Conservation (phyloP, 306 rosid species). For the Cicer cuneatum region DNA sequence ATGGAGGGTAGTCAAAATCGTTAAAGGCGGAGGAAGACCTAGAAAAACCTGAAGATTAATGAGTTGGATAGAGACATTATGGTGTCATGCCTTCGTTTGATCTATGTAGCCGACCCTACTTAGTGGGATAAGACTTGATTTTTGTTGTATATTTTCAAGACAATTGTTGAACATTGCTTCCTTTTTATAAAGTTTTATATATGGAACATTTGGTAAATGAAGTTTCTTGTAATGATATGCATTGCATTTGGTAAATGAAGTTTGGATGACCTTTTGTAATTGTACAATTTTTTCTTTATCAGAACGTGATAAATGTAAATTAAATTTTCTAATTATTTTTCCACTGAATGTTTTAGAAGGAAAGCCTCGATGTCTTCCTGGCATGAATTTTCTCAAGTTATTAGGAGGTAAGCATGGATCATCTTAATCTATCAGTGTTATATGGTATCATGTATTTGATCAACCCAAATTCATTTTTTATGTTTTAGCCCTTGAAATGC, state of each 20-base stretch:
- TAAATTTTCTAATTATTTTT: conserved; percentile 29
- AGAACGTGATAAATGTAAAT: conserved; percentile 5
- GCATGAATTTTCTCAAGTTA: conserved; percentile 74
- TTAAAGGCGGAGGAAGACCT: no score
- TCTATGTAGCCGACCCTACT: no score
- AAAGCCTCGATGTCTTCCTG: conserved; percentile 86
- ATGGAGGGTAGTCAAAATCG: no score
- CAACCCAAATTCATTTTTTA: neutral
- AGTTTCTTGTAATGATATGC: neutral
- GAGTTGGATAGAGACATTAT: no score
- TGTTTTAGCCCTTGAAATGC: conserved; percentile 2
- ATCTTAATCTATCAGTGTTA: conserved; percentile 22
- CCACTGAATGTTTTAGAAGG: conserved; percentile 48
- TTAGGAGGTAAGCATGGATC: conserved; percentile 72
- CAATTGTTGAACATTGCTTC: neutral
- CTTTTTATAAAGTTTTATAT: neutral
- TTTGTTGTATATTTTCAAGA: neutral
- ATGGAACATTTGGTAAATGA: neutral
- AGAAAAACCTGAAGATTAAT: no score
- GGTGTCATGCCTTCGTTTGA: no score
- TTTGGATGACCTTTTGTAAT: neutral
- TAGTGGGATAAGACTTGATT: no score
- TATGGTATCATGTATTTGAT: conserved; percentile 29
- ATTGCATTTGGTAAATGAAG: neutral
- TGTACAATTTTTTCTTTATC: conserved; percentile 28